Percentiles rank a stretch among this genome's conserved stretches.
These are phyloP conservation scores for Citrus reticulata DNA, from an alignment of 345 rosid species.

Conservation along the genomic window DNA sequence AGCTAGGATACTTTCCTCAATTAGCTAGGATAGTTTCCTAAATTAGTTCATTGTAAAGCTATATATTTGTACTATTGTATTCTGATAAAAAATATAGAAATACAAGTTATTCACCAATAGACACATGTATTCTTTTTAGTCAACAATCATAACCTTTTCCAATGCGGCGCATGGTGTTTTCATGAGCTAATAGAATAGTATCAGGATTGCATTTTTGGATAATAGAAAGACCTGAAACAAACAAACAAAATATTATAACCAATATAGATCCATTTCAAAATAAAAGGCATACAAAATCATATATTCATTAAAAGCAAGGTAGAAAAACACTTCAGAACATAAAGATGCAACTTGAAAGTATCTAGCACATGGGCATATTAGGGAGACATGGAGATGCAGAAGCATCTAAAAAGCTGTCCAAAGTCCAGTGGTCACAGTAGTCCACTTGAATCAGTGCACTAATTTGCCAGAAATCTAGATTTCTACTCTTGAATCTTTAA, in stretches of 20 bases:
- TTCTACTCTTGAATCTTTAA: neutral
- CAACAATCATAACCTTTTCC: constrained; percentile 41
- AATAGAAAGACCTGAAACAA: constrained; percentile 75
- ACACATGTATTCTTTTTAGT: neutral
- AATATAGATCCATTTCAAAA: neutral
- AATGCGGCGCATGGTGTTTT: constrained; percentile 65
- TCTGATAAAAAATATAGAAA: too few species aligned
- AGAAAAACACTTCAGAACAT: neutral
- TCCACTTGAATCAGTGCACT: neutral
- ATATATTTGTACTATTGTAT: too few species aligned
- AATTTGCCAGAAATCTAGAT: neutral
- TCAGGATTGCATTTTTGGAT: constrained; percentile 69
- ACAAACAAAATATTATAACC: constrained; percentile 10
- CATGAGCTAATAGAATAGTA: constrained; percentile 66
- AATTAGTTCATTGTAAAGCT: too few species aligned
- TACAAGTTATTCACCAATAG: neutral
- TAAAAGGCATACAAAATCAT: neutral
- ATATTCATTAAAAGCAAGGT: neutral
- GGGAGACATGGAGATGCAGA: neutral
- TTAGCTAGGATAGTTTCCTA: too few species aligned
- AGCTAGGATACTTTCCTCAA: too few species aligned
- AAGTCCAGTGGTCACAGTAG: neutral
- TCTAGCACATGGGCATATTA: neutral
- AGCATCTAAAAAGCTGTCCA: neutral
- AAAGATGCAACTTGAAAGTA: constrained; percentile 9